phyloP scores from a whole-genome alignment of 2,329 filamentous ascomycete genomes.

The Lasiodiplodia hormozganensis region DNA sequence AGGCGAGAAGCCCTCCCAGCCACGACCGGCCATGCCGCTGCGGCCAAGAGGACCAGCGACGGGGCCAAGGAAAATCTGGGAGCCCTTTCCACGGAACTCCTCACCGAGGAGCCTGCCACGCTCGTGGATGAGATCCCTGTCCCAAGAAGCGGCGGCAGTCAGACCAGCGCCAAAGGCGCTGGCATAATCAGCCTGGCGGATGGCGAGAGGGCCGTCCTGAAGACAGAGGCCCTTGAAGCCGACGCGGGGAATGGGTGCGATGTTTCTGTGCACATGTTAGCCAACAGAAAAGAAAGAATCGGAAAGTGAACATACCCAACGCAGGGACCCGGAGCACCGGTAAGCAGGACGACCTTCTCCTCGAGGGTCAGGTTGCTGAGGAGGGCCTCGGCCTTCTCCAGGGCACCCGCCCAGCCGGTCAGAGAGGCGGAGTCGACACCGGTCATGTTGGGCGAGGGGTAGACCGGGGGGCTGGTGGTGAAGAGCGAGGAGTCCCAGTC shows the following conservation, averaged over 20 bases:
- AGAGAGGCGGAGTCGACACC: slow-evolving; percentile 18
- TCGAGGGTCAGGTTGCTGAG: slow-evolving; percentile 45
- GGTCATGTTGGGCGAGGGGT: slow-evolving; percentile 31
- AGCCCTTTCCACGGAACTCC: slow-evolving; percentile 44
- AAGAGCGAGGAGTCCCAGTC: slow-evolving; percentile 31
- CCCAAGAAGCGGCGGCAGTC: slow-evolving; percentile 50
- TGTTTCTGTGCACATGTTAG: slow-evolving; percentile 34
- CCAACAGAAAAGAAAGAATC: neutral
- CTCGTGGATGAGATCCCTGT: slow-evolving; percentile 43
- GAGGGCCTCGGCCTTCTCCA: slow-evolving; percentile 44
- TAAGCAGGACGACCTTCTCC: slow-evolving; percentile 50
- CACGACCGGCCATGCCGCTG: slow-evolving; percentile 52
- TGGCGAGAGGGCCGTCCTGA: slow-evolving; percentile 48
- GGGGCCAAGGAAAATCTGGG: slow-evolving; percentile 52
- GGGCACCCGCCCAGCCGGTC: slow-evolving; percentile 44
- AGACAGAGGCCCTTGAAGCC: slow-evolving; percentile 51
- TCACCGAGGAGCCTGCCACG: slow-evolving; percentile 43
- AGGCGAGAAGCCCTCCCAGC: slow-evolving; percentile 58
- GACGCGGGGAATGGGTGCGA: slow-evolving; percentile 45
- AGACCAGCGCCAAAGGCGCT: slow-evolving; percentile 49
- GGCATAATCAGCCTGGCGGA: slow-evolving; percentile 33
- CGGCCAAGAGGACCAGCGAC: slow-evolving; percentile 54
- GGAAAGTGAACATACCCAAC: slow-evolving; percentile 36
- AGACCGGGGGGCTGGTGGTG: slow-evolving; percentile 31
- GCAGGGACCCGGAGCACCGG: slow-evolving; percentile 44